Evolutionary conservation across 2,329 filamentous ascomycete genomes (phyloP), one percentile per base, ranked within the genome.

Genomic region (Xylogone sp.): DNA sequence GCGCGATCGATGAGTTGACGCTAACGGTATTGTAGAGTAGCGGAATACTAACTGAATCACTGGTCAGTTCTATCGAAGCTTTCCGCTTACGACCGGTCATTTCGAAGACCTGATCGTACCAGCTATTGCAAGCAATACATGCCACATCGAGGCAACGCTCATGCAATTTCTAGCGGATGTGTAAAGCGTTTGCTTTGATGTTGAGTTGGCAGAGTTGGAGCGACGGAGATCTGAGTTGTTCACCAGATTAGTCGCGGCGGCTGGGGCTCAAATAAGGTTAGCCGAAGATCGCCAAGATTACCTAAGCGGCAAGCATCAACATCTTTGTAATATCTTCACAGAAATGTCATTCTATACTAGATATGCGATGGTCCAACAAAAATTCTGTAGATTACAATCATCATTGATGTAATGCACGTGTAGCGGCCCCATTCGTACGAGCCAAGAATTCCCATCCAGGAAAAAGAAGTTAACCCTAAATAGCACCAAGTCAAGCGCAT

Each of bases 11-110:
- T 39, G 8, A 39, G 34, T 27, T 39, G 34, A 39, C n/a, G 34
- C 34, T 39, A 27, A 5, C 34, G 5, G n/a, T 39, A 39, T 5
- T 18, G n/a, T 16, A 18, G 34, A 39, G n/a, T 18, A 39, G 34
- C 5, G 34, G 34, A 4, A 18, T 18, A 18, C 5, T 49, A 56
- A 54, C 43, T 10, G 56, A 55, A 42, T 55, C 53, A 16, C 53
- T 48, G 19, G 52, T 59, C 47, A 60, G 53, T 50, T 63, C 49
- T 27, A 58, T 48, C 12, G 47, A 31, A 22, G 62, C 60, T 55
- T 59, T 63, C 39, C 62, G 54, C 51, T 64, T 64, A 44, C 46
- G 52, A 13, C 45, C 21, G 46, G 48, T 55, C 60, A 62, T 62
- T 48, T 56, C 51, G 53, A 49, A 20, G 45, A 52, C 22, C 42